Conservation (phyloP, 352 stramenopile genomes). For the Albugo laibachii region DNA sequence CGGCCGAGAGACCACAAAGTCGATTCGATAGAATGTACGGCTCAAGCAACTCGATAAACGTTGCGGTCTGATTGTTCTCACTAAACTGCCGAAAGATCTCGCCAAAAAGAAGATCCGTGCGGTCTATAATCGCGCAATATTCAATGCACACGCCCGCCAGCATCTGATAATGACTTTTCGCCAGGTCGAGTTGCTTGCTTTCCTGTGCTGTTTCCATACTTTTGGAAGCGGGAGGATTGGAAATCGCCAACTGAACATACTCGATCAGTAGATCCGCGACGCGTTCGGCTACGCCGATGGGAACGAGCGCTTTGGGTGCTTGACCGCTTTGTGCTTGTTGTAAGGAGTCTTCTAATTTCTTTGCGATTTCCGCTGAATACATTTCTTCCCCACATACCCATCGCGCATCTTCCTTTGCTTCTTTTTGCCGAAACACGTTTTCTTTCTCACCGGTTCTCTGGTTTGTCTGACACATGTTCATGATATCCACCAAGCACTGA, state of each 20-base stretch:
- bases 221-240: constrained; percentile 26
- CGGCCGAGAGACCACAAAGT: constrained; percentile 76
- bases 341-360: constrained; percentile 70
- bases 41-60: constrained; percentile 87
- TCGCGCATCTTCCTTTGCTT: constrained; percentile 65
- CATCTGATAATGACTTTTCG: constrained; percentile 92
- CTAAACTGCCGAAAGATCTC: constrained; percentile 79
- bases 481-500: constrained; percentile 72
- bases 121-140: constrained; percentile 82
- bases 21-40: constrained; percentile 90
- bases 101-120: constrained; percentile 69
- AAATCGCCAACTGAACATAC: constrained; percentile 74
- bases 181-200: constrained; percentile 69
- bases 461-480: constrained; percentile 82
- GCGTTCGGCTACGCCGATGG: constrained; percentile 76
- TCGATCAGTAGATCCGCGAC: constrained; percentile 79
- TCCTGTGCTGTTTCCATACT: background rate
- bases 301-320: constrained; percentile 76
- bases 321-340: constrained; percentile 65
- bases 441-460: constrained; percentile 74
- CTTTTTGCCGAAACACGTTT: constrained; percentile 69
- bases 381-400: constrained; percentile 67
- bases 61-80: constrained; percentile 51
- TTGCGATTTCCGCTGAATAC: constrained; percentile 60
- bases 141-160: constrained; percentile 92